Base-by-base conservation (phyloP, 208 protist species). In the Lotmaria passim region DNA sequence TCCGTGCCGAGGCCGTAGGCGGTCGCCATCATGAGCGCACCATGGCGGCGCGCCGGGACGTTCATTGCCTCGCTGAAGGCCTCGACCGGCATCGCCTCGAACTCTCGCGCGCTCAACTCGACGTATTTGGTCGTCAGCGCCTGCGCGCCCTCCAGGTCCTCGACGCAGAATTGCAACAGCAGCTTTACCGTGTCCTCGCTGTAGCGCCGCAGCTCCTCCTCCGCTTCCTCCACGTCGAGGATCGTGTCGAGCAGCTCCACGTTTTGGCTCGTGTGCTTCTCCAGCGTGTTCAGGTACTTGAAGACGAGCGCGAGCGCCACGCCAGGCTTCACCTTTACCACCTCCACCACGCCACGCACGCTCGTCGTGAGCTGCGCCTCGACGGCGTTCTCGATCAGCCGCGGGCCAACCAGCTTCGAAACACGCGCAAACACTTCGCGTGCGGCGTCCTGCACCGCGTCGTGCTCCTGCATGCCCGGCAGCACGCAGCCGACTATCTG, bases 301-400 rank as follows among this genome's bases (percentile, higher is more conserved):
- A 95, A 93, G 47, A 97, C 75, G 65, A 97, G 77, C 23, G 79
- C 73, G n/a, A 97, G 85, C 28, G 92, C 87, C 23, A 90, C 66
- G 38, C 44, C 77, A 2, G 92, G 92, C 75, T 91, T 91, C 62
- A 97, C 92, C 82, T 95, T 95, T 33, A 97, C 92, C 60, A 97
- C 89, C 79, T 97, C 92, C 72, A 95, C 85, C 46, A 97, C 89
- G 67, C 92, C 92, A 7, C 87, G 86, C 36, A 94, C 83, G 76
- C 87, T 92, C 19, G 86, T 88, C 48, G 79, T 81, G 26, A 97
- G 77, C 82, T 97, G 92, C 39, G 83, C 86, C 73, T 93, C 86
- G 26, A 94, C 88, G 5, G 87, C 89, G 59, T 60, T 81, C 83
- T 97, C 92, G 75, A 97, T 93, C 21, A 95, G 77, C 14, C 83